A percentile compares a stretch with the other conserved stretches of the same genome.
Conservation (phyloP, 192 early-diverging fungal species). For the Phycomyces blakesleeanus region DNA sequence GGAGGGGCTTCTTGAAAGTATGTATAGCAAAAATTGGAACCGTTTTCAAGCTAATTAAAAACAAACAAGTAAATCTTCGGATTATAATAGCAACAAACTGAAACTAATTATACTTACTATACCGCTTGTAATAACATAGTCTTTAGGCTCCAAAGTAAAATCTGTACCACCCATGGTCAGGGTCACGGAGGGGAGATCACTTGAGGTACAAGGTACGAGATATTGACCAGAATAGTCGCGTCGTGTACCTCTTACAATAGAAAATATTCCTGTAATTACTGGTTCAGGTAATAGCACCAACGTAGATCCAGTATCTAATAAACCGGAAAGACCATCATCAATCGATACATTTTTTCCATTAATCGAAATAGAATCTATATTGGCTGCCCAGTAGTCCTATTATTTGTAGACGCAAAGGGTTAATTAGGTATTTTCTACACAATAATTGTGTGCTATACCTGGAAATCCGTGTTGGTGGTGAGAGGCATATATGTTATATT, state of each 20-base stretch:
- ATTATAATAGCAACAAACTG: neutral
- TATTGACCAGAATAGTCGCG: slow-evolving; percentile 15
- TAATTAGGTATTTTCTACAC: no score
- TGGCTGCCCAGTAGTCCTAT: slow-evolving; percentile 34
- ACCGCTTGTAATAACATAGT: slow-evolving; percentile 26
- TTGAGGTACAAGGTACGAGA: slow-evolving; percentile 17
- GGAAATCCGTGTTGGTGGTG: slow-evolving; percentile 9
- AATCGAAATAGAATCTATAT: slow-evolving; percentile 22
- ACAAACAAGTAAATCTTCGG: neutral
- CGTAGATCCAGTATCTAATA: slow-evolving; percentile 16
- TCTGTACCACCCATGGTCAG: slow-evolving; percentile 12
- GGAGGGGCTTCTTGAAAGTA: slow-evolving; percentile 24
- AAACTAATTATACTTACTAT: neutral
- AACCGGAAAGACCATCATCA: neutral
- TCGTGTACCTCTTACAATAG: neutral
- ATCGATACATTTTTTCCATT: slow-evolving; percentile 5
- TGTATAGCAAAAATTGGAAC: slow-evolving; percentile 20
- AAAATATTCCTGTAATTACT: slow-evolving; percentile 11
- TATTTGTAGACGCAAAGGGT: neutral
- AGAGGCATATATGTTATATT: slow-evolving; percentile 13
- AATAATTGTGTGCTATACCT: no score
- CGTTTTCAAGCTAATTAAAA: slow-evolving; percentile 17
- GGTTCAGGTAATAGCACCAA: slow-evolving; percentile 19
- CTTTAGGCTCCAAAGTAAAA: slow-evolving; percentile 10
- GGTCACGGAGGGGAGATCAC: slow-evolving; percentile 14